Evolutionary conservation across 2,329 filamentous ascomycete species (phyloP), one percentile per base, ranked within the genome.

Genomic region (Botryotinia globosa): DNA sequence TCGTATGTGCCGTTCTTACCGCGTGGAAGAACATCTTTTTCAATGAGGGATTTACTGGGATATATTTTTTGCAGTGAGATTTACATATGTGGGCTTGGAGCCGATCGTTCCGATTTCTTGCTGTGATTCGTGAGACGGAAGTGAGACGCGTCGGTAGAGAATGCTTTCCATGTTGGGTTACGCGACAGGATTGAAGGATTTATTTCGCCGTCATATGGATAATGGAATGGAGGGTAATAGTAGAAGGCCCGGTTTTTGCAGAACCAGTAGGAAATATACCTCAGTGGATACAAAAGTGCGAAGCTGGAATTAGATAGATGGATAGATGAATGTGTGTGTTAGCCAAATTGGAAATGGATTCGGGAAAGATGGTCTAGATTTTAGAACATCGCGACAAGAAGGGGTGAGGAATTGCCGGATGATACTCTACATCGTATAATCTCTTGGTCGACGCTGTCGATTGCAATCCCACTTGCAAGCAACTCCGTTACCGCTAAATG

Each of bases 181-280:
- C 45, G 45, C 64, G 45, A 54, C 45, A 18, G 22, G 64, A 54
- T n/a, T 51, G 32, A 32, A 37, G 32, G 58, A 61, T 37, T 18
- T 48, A n/a, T 54, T 54, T 48, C 42, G 42, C 42, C 62, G 62
- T 65, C 29, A 45, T 29, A 45, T 45, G n/a, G n/a, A n/a, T n/a
- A n/a, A n/a, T n/a, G 16, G 42, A 7, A 64, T 45, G 42, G n/a
- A 65, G 25, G 63, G 22, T 18, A 16, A 65, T 51, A 65, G 44
- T 22, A 51, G 32, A 54, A 25, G 45, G 32, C 45, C 64, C 64
- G 63, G 32, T 51, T 51, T 51, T 32, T 22, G 16, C 32, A 45
- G 45, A 54, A 67, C 64, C 64, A 67, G 45, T 67, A 54, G 64
- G 25, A 67, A 67, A 67, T 67, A 67, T 67, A 67, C 32, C 64